Evolutionary conservation across 2,329 filamentous ascomycete genomes (phyloP).

Genomic region (Colletotrichum sp.): DNA sequence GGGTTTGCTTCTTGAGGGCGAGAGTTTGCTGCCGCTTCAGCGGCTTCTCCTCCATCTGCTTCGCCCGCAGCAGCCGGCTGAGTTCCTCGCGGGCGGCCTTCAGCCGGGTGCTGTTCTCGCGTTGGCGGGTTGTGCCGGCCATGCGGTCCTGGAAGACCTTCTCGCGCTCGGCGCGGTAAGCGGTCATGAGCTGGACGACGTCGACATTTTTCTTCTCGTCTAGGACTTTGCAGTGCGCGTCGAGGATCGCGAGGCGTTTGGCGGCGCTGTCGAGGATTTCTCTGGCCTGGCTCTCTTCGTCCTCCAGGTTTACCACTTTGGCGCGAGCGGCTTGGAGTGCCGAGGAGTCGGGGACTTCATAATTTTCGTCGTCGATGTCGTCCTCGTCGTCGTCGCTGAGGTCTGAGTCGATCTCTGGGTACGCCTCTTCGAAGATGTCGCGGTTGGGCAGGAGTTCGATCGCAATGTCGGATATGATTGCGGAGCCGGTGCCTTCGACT

Average conservation of each 20-base stretch:
- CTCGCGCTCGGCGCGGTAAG: constrained; percentile 47
- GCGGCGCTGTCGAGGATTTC: constrained; percentile 38
- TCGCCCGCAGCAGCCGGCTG: constrained; percentile 26
- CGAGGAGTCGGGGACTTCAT: constrained; percentile 18
- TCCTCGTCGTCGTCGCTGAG: constrained; percentile 31
- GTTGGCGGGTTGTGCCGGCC: constrained; percentile 31
- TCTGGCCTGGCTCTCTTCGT: constrained; percentile 30
- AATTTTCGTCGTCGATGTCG: constrained; percentile 26
- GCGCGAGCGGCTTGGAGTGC: constrained; percentile 32
- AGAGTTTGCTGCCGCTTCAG: background rate
- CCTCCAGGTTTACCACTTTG: constrained; percentile 33
- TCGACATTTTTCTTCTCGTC: constrained; percentile 35
- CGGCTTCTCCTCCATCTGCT: background rate
- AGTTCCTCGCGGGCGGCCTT: constrained; percentile 35
- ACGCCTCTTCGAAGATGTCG: constrained; percentile 59
- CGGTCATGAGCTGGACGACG: constrained; percentile 41
- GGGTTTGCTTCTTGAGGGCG: constrained; percentile 11
- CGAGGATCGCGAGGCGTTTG: constrained; percentile 45
- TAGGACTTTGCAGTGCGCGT: constrained; percentile 42
- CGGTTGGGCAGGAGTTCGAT: constrained; percentile 62
- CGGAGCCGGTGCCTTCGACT: constrained; percentile 60
- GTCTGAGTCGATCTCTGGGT: constrained; percentile 50
- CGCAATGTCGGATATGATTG: constrained; percentile 66
- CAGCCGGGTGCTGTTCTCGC: constrained; percentile 33
- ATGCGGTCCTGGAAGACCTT: constrained; percentile 46